Conservation (phyloP, 2,329 filamentous ascomycete genomes). For the Colletotrichum eremochloae region DNA sequence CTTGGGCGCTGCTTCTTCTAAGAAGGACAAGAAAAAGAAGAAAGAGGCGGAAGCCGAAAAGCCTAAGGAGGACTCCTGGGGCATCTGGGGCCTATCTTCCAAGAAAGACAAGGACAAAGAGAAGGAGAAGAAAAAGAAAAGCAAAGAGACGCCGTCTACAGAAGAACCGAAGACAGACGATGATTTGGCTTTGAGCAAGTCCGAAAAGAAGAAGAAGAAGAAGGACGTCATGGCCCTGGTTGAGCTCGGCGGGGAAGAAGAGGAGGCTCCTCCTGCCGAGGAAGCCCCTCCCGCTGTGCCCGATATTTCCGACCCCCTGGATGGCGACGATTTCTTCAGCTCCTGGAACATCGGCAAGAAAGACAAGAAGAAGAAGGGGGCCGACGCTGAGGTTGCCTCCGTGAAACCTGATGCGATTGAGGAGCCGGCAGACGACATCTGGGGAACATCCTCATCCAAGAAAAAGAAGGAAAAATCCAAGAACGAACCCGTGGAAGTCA, state of each 20-base stretch:
- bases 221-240: constrained; percentile 52
- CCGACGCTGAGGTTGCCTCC: constrained; percentile 26
- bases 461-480: constrained; percentile 68
- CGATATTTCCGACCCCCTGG: constrained; percentile 50
- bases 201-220: constrained; percentile 64
- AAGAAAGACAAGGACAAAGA: constrained; percentile 48
- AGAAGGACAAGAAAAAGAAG: constrained; percentile 51
- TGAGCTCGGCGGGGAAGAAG: constrained; percentile 49
- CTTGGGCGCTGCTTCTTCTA: constrained; percentile 50
- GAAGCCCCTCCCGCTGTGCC: constrained; percentile 48
- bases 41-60: constrained; percentile 46
- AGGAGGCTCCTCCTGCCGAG: constrained; percentile 45
- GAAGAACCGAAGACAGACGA: constrained; percentile 35
- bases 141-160: constrained; percentile 47
- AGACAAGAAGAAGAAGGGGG: constrained; percentile 52
- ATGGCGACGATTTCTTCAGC: constrained; percentile 66
- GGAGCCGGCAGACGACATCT: constrained; percentile 58
- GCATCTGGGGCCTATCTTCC: constrained; percentile 45
- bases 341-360: constrained; percentile 70
- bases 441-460: constrained; percentile 52
- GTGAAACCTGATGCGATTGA: constrained; percentile 57
- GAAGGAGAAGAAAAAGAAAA: constrained; percentile 47
- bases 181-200: constrained; percentile 49
- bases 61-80: constrained; percentile 42
- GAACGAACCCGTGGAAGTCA: constrained; percentile 63